Conservation (phyloP, 2,329 filamentous ascomycete genomes). For the Beauveria sp. region DNA sequence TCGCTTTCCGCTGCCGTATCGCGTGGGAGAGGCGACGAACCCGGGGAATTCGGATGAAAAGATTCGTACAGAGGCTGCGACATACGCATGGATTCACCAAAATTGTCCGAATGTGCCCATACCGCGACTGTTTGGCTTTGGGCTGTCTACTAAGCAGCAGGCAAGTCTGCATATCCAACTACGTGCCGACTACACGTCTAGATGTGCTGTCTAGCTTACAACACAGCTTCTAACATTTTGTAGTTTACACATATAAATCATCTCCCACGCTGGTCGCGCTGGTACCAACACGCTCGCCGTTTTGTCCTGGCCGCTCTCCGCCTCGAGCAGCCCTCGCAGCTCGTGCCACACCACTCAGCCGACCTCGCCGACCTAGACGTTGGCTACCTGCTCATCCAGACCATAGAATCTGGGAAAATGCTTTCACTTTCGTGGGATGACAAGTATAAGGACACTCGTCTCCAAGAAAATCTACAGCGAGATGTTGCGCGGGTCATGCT, state of each 20-base stretch:
- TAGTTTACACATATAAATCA: conserved; percentile 10
- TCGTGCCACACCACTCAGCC: conserved; percentile 10
- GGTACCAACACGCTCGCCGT: conserved; percentile 2
- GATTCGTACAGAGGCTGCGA: conserved; percentile 18
- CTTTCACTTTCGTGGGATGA: conserved; percentile 17
- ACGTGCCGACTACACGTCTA: not conserved
- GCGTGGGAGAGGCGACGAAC: conserved; percentile 26
- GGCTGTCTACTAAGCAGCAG: conserved; percentile 14
- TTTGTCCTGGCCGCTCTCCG: conserved; percentile 10
- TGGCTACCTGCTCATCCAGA: conserved; percentile 17
- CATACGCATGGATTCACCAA: conserved; percentile 17
- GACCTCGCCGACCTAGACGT: conserved; percentile 11
- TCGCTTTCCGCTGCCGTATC: conserved; percentile 24
- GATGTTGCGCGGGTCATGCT: conserved; percentile 22
- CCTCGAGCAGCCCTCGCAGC: conserved; percentile 13
- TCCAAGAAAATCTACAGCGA: conserved; percentile 21
- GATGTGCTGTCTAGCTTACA: not conserved
- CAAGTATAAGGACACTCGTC: conserved; percentile 12
- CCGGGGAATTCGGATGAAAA: conserved; percentile 36
- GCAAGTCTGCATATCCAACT: not conserved
- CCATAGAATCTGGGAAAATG: conserved; percentile 14
- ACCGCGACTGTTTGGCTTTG: conserved; percentile 19
- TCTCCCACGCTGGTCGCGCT: conserved; percentile 9
- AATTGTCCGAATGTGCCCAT: conserved; percentile 19
- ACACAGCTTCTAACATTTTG: not conserved